Evolutionary conservation across 176 grass and related monocot genomes (phyloP).

Genomic region (Hyparrhenia diplandra): DNA sequence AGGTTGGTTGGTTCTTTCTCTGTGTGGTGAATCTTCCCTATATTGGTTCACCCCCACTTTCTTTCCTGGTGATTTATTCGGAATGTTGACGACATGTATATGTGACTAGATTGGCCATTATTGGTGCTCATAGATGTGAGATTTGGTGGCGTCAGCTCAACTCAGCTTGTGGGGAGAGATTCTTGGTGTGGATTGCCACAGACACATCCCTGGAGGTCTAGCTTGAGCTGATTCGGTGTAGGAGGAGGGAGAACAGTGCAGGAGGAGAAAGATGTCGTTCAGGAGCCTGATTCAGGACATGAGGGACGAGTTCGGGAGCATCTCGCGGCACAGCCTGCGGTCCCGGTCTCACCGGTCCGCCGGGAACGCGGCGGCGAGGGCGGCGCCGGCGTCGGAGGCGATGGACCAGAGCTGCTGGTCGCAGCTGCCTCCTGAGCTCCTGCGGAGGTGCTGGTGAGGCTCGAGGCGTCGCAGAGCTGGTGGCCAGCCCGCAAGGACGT

Average conservation of each 20-base stretch:
- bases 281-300: constrained; percentile 84
- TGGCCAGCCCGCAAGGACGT: constrained; percentile 66
- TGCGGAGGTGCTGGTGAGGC: constrained; percentile 67
- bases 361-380: constrained; percentile 4
- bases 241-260: background rate
- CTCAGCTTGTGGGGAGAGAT: background rate
- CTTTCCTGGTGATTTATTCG: background rate
- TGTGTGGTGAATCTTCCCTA: background rate
- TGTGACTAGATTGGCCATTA: background rate
- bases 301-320: constrained; percentile 86
- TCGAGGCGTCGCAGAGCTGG: constrained; percentile 45
- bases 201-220: background rate
- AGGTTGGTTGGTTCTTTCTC: background rate
- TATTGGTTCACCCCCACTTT: background rate
- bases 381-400: constrained; percentile 18
- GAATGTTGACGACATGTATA: background rate
- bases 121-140: background rate
- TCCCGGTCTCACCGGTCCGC: constrained; percentile 53
- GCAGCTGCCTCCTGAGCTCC: constrained; percentile 72
- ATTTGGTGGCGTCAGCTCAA: background rate
- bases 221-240: background rate
- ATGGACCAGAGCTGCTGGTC: constrained; percentile 71
- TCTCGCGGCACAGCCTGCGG: constrained; percentile 54
- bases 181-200: background rate
- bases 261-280: constrained; percentile 57